Percentiles rank a stretch among this genome's conserved stretches.
These are phyloP conservation scores for Chaetomidium leptoderma DNA, from an alignment of 495 filamentous ascomycete genomes.

Conservation along the genomic window DNA sequence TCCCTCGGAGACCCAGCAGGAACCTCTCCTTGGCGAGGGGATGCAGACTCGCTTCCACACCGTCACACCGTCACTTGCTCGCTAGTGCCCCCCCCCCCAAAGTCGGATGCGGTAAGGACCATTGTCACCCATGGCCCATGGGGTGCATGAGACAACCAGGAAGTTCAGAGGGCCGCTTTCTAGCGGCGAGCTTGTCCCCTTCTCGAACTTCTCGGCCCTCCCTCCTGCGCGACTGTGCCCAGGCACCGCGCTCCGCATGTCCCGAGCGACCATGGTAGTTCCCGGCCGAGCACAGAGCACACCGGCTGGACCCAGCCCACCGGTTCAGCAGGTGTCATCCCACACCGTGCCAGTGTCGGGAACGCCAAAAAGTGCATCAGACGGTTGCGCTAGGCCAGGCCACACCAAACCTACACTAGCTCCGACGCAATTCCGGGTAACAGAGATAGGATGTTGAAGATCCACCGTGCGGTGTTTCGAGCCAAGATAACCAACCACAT, in stretches of 20 bases:
- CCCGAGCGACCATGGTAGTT: not conserved
- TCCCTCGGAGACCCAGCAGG: not conserved
- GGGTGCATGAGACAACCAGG: slow-evolving; percentile 13
- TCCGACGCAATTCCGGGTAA: slow-evolving; percentile 15
- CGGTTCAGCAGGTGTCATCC: not conserved
- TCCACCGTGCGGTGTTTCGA: slow-evolving; percentile 9
- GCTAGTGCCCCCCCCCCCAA: not conserved
- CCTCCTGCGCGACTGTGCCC: not conserved
- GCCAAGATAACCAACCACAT: slow-evolving; percentile 5
- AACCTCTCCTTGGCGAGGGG: slow-evolving; percentile 4
- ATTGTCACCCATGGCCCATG: slow-evolving; percentile 8
- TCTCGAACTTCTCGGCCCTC: not conserved
- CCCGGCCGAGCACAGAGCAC: too few species aligned
- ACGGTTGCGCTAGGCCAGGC: not conserved
- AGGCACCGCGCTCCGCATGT: not conserved
- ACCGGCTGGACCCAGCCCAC: slow-evolving; percentile 2
- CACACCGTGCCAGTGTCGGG: not conserved
- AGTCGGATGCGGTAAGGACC: slow-evolving; percentile 11
- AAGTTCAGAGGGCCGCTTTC: not conserved
- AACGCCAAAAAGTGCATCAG: not conserved
- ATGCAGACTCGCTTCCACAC: slow-evolving; percentile 1
- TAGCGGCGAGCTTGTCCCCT: not conserved
- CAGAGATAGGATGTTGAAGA: slow-evolving; percentile 2
- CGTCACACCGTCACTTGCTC: slow-evolving; percentile 11
- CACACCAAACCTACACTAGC: not conserved